phyloP scores from a whole-genome alignment of 2,329 filamentous ascomycete genomes.

The Alternaria postmessia region DNA sequence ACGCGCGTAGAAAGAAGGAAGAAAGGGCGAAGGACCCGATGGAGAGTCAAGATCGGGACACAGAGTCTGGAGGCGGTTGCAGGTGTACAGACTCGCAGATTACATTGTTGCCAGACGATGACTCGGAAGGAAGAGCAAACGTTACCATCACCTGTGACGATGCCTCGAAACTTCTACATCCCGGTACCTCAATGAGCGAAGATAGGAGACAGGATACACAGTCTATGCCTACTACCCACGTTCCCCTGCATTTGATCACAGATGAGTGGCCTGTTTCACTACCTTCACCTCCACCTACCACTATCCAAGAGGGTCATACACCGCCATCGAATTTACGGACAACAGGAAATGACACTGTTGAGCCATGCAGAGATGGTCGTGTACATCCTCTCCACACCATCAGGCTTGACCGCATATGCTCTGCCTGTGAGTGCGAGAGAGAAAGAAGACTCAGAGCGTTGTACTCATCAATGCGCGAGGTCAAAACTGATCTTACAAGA shows the following conservation, averaged over 20 bases:
- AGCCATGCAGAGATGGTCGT: slow-evolving; percentile 5
- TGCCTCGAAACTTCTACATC: not conserved
- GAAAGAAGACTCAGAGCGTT: slow-evolving; percentile 12
- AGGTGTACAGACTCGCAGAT: not conserved
- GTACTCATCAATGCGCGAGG: not conserved
- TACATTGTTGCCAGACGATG: not conserved
- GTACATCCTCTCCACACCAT: slow-evolving; percentile 9
- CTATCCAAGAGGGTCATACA: not conserved
- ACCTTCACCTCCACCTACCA: not conserved
- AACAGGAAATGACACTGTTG: not conserved
- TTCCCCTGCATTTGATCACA: not conserved
- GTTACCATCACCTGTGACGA: not conserved
- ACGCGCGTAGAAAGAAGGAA: slow-evolving; percentile 9
- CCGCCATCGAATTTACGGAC: not conserved
- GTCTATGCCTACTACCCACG: not conserved
- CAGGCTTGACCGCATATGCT: slow-evolving; percentile 1
- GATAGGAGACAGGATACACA: not conserved
- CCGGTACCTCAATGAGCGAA: no score
- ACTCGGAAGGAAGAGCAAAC: not conserved
- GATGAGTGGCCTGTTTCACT: not conserved
- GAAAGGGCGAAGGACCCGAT: not conserved
- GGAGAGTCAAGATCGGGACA: not conserved
- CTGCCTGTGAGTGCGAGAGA: slow-evolving; percentile 12
- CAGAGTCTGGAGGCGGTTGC: not conserved
- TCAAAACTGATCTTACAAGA: slow-evolving; percentile 2